Evolutionary conservation across 352 stramenopile genomes (phyloP), one percentile per base, ranked within the genome.

Genomic region (Phytopythium delawarense): DNA sequence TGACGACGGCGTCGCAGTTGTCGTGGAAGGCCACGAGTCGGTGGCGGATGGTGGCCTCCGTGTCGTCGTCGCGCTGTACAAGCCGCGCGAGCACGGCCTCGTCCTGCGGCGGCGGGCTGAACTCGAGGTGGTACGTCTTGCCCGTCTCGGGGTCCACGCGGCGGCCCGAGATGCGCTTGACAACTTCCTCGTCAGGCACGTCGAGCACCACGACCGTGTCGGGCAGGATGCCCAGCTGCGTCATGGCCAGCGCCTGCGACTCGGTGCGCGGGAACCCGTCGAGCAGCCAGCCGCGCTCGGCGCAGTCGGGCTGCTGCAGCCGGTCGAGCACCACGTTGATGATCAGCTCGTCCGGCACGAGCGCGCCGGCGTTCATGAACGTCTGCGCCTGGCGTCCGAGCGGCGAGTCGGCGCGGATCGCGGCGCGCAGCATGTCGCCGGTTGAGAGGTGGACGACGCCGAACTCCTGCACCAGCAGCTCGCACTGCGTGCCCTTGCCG

Each of bases 101-200:
- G 58, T 82, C 84, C 18, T 84, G 68, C 9, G 79, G 80, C 7
- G 96, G 96, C n/a, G 96, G 95, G 62, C 96, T 97, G 74, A 97
- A 99, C 70, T 98, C 97, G 7, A 98, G 76, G 58, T 99, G 97
- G 74, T 99, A 99, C 56, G 89, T 98, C 60, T 96, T 93, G 69
- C 96, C 93, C 4, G 79, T 97, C 37, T 85, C 83, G 28, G 97
- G 94, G 71, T 99, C 96, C 37, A 99, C 91, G 62, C 96, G 94
- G 37, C 97, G 84, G 52, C 97, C 97, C 40, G 92, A 98, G 57
- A 99, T 98, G 57, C 97, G 89, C 58, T 98, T 96, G 66, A 98
- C 88, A 12, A 99, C 85, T 37, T 98, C 89, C 30, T 92, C 89
- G 66, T 99, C 96, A 0, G 96, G 94, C 11, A 99, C 94, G 13